Base-by-base conservation (phyloP, 2,329 filamentous ascomycete species). In the Sporothrix schenckii region DNA sequence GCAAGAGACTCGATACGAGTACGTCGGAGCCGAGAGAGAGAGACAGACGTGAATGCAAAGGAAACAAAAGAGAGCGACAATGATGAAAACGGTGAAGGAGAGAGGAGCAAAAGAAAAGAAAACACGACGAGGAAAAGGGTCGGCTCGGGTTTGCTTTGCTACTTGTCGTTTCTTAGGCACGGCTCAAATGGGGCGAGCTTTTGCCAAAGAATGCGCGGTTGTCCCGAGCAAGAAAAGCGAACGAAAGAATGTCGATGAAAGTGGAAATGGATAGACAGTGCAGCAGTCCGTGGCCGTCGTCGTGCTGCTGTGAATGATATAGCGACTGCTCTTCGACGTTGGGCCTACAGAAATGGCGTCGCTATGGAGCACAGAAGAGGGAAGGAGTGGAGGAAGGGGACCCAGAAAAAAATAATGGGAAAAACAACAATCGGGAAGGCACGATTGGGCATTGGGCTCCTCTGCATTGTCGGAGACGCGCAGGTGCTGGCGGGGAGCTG, bases 321-420 rank as follows among this genome's bases (percentile, higher is more conserved):
- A 44, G 44, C 44, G 56, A 14, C 9, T 41, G 21, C 14, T 63
- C 41, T 47, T 61, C 58, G 54, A 21, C 30, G 19, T 34, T 34
- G n/a, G 54, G 54, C 21, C 53, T 52, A 47, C 19, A 65, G 44
- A 44, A 47, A 47, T 61, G 39, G 66, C 69, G 72, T 72, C 70
- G 72, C 70, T 72, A 69, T 70, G 70, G 72, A 60, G 61, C 44
- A 71, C 70, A 66, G 70, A 70, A 13, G 54, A 39, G 44, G 11
- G 49, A 52, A 65, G 21, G 50, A 30, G 39, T 52, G 34, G 61
- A 69, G 24, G 24, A 27, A 13, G 27, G 27, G 47, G 27, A 16
- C n/a, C 54, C 44, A 50, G 19, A 47, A 39, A 61, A 41, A 49
- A 21, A 9, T 34, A 47, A n/a, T 39, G 16, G 54, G 19, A 63